Evolutionary conservation across 805 yeast genomes (phyloP).

Genomic region (Saccharomycopsis capsularis): DNA sequence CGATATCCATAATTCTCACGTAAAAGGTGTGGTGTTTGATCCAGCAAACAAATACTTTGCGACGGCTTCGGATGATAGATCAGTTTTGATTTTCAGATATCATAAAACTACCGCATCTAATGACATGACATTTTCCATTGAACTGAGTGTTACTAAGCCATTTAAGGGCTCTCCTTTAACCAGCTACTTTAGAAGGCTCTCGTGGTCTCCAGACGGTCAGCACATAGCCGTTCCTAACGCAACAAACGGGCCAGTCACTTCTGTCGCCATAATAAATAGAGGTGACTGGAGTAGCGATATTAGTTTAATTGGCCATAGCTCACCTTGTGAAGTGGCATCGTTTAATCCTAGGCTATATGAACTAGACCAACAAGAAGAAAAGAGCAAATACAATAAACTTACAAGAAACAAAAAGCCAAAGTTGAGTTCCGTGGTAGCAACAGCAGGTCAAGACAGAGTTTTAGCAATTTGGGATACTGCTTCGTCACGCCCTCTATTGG

Average conservation of each 20-base stretch:
- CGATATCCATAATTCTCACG: slow-evolving; percentile 91
- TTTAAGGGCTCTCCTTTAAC: slow-evolving; percentile 85
- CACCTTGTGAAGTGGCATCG: slow-evolving; percentile 75
- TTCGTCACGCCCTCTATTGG: slow-evolving; percentile 67
- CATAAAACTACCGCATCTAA: slow-evolving; percentile 52
- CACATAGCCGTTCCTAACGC: slow-evolving; percentile 83
- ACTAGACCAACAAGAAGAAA: slow-evolving; percentile 22
- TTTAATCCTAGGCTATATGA: slow-evolving; percentile 67
- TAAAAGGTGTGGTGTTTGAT: slow-evolving; percentile 94
- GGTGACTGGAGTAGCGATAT: slow-evolving; percentile 76
- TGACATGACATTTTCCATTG: slow-evolving; percentile 80
- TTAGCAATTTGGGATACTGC: slow-evolving; percentile 84
- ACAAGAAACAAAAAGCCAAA: slow-evolving; percentile 29
- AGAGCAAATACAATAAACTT: slow-evolving; percentile 24
- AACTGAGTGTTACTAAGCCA: slow-evolving; percentile 75
- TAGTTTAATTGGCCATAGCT: slow-evolving; percentile 73
- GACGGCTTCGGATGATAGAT: slow-evolving; percentile 92
- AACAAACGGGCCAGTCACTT: slow-evolving; percentile 72
- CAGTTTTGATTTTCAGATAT: slow-evolving; percentile 81
- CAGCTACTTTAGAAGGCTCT: slow-evolving; percentile 76
- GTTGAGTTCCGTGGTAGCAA: slow-evolving; percentile 72
- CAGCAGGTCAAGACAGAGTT: slow-evolving; percentile 92
- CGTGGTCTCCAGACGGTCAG: slow-evolving; percentile 93
- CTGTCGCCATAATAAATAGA: slow-evolving; percentile 66
- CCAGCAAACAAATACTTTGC: slow-evolving; percentile 98